phyloP scores from a whole-genome alignment of 225 moss, liverwort and hornwort species.

The Rhytidiadelphus loreus region DNA sequence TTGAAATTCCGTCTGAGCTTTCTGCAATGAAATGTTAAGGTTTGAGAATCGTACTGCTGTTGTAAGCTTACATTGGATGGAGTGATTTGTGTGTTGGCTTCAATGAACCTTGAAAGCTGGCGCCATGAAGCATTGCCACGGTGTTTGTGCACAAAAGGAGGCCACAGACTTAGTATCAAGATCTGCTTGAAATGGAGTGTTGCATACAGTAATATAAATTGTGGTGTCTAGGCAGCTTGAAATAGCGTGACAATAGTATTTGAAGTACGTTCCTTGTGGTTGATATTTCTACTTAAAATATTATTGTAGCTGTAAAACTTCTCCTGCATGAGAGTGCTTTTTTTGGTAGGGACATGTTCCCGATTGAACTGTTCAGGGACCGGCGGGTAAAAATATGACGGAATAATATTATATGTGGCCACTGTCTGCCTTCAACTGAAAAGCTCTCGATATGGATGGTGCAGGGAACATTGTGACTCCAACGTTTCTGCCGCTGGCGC shows the following conservation, averaged over 20 bases:
- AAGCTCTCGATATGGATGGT: not conserved
- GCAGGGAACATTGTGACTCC: slow-evolving; percentile 34
- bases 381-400: too few relatives aligned
- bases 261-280: rapidly evolving
- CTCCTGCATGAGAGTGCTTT: not conserved
- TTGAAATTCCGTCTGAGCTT: not conserved
- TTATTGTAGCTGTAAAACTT: not conserved
- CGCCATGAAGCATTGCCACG: not conserved
- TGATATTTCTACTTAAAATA: not conserved
- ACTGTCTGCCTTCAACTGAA: not conserved
- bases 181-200: not conserved
- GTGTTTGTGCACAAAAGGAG: not conserved
- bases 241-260: not conserved
- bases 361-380: not conserved
- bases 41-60: not conserved
- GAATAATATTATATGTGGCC: not conserved
- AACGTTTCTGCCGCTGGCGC: slow-evolving; percentile 11
- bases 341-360: not conserved
- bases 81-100: not conserved
- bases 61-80: not conserved
- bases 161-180: not conserved
- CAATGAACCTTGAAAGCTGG: too few relatives aligned
- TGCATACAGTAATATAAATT: not conserved
- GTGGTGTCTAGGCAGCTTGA: too few relatives aligned
- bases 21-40: not conserved